phyloP scores from a whole-genome alignment of 768 basidiomycete species.

The Favolaschia claudopus region DNA sequence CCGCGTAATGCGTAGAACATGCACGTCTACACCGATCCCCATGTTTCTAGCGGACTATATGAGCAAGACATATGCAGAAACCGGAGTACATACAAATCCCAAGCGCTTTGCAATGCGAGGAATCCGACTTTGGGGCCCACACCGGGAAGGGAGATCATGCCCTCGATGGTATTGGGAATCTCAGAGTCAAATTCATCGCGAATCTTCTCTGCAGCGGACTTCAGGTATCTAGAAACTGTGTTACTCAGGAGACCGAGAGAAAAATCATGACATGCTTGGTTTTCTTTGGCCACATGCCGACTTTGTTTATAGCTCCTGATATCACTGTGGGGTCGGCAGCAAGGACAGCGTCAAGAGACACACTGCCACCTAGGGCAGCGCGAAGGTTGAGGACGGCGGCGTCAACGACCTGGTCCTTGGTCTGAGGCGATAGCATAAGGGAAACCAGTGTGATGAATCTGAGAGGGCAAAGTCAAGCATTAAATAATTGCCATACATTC shows the following conservation, averaged over 20 bases:
- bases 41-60: constrained; percentile 61
- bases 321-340: constrained; percentile 69
- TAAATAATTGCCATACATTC: background rate
- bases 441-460: constrained; percentile 84
- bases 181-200: constrained; percentile 80
- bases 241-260: background rate
- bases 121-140: constrained; percentile 99
- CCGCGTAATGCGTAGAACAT: constrained; percentile 96
- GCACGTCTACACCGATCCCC: constrained; percentile 96
- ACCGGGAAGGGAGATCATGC: constrained; percentile 85
- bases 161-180: constrained; percentile 88
- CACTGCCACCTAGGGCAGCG: constrained; percentile 74
- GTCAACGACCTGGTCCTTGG: constrained; percentile 90
- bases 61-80: background rate
- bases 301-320: constrained; percentile 81
- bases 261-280: constrained; percentile 56
- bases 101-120: constrained; percentile 81
- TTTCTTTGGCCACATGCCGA: constrained; percentile 93
- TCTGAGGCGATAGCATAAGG: constrained; percentile 95
- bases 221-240: constrained; percentile 64
- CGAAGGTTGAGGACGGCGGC: constrained; percentile 82
- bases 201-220: constrained; percentile 73
- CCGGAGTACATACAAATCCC: constrained; percentile 73
- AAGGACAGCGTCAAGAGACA: constrained; percentile 77
- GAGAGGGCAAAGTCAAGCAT: background rate